Conservation (phyloP, 768 basidiomycete genomes). For the Hericium rajendrae region DNA sequence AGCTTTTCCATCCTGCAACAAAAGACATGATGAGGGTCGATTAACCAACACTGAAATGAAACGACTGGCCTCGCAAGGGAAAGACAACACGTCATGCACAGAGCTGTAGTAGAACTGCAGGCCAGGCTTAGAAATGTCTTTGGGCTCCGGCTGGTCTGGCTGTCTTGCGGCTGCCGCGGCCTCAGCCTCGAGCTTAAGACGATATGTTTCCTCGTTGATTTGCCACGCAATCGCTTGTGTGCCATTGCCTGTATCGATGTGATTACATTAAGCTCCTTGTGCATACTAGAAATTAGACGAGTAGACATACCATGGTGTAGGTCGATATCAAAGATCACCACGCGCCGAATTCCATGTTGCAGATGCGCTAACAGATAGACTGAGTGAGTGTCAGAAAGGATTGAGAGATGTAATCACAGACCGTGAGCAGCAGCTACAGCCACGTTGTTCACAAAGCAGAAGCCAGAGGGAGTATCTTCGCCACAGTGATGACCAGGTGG, state of each 20-base stretch:
- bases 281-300: neutral
- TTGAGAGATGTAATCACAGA: constrained; percentile 23
- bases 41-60: neutral
- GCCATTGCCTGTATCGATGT: constrained; percentile 60
- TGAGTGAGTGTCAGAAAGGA: neutral
- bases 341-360: constrained; percentile 62
- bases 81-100: constrained; percentile 88
- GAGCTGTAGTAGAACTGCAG: constrained; percentile 81
- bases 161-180: constrained; percentile 18
- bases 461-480: constrained; percentile 82
- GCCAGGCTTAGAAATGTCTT: constrained; percentile 26
- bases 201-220: constrained; percentile 82
- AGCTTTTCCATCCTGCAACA: constrained; percentile 64
- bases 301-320: constrained; percentile 65
- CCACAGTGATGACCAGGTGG: constrained; percentile 96
- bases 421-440: constrained; percentile 87
- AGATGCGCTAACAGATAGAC: constrained; percentile 53
- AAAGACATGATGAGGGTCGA: neutral
- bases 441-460: constrained; percentile 95
- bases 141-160: constrained; percentile 26
- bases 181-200: constrained; percentile 50
- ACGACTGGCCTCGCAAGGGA: constrained; percentile 71
- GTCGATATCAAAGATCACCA: constrained; percentile 89
- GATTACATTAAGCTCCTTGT: neutral
- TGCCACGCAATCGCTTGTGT: constrained; percentile 90